These are phyloP conservation scores for Lavandula angustifolia DNA, from an alignment of 257 asterid genomes.

Conservation along the genomic window DNA sequence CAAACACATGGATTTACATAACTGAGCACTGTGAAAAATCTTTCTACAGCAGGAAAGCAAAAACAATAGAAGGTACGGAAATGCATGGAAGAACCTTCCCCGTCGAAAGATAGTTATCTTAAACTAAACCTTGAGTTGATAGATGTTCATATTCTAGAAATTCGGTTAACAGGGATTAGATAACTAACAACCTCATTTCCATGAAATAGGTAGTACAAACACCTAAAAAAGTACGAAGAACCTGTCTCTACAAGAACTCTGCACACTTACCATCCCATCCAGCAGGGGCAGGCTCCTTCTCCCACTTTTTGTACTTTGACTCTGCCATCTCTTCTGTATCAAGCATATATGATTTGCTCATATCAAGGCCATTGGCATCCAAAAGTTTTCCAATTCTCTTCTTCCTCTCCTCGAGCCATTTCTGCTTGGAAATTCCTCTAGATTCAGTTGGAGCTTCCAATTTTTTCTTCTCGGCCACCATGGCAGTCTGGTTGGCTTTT, in stretches of 20 bases:
- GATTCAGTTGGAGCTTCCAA: slow-evolving; percentile 71
- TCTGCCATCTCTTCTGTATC: slow-evolving; percentile 89
- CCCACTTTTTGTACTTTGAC: slow-evolving; percentile 90
- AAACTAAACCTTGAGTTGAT: not conserved
- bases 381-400: slow-evolving; percentile 87
- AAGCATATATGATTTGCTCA: slow-evolving; percentile 89
- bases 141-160: not conserved
- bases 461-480: slow-evolving; percentile 84
- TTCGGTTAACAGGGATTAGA: not conserved
- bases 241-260: not conserved
- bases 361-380: slow-evolving; percentile 91
- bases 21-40: not conserved
- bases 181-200: not conserved
- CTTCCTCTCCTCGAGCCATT: slow-evolving; percentile 96
- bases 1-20: not conserved
- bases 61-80: not conserved
- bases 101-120: not conserved
- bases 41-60: not conserved
- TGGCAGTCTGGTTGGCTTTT: slow-evolving; percentile 90
- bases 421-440: slow-evolving; percentile 92
- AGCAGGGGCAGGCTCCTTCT: slow-evolving; percentile 89
- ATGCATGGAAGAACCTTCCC: not conserved
- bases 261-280: slow-evolving; percentile 91
- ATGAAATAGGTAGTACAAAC: not conserved
- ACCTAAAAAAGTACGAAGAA: not conserved